Evolutionary conservation across 2,329 filamentous ascomycete species (phyloP), one percentile per base, ranked within the genome.

Genomic region (Xylaria sp.): DNA sequence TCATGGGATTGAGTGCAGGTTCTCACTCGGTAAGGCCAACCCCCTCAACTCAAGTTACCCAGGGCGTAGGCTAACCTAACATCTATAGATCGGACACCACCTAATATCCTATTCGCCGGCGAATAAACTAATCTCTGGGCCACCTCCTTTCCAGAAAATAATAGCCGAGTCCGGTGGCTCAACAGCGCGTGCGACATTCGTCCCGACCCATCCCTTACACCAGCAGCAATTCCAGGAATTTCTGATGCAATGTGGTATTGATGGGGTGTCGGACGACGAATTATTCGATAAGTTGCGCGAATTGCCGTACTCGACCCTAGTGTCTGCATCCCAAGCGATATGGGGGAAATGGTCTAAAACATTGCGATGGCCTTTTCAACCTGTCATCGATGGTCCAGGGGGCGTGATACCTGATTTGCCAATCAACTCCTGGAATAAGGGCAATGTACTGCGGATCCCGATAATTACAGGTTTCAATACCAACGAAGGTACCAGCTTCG

Each of bases 391-490:
- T 70, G 83, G 83, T 1, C 70, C 74, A 14, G 77, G 73, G 3
- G 82, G 84, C 12, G 74, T 88, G 14, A 86, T 92, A 56, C 79
- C 82, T 2, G 78, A 82, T 25, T 76, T 83, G 11, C 89, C 89
- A 2, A 79, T 89, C 12, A 77, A 81, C n/a, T 80, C 82, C n/a
- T 89, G 86, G 86, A 73, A 78, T 25, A 76, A 81, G 0, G 78
- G 82, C 0, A 74, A 78, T 15, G 85, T 82, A 72, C 80, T 88
- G 67, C 80, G 81, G 65, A 79, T 89, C 7, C 86, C 87, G 7
- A 82, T 92, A 51, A 76, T 92, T 51, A 91, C 88, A 0, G 89
- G 89, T 7, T 92, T 88, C 78, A 89, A 88, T 74, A 84, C 86
- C 40, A 87, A 92, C 70, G 90, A 92, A 73, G 90, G 89, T 15